Evolutionary conservation across 2,329 filamentous ascomycete species (phyloP), one percentile per base, ranked within the genome.

Genomic region (Trichoderma oligosporum): DNA sequence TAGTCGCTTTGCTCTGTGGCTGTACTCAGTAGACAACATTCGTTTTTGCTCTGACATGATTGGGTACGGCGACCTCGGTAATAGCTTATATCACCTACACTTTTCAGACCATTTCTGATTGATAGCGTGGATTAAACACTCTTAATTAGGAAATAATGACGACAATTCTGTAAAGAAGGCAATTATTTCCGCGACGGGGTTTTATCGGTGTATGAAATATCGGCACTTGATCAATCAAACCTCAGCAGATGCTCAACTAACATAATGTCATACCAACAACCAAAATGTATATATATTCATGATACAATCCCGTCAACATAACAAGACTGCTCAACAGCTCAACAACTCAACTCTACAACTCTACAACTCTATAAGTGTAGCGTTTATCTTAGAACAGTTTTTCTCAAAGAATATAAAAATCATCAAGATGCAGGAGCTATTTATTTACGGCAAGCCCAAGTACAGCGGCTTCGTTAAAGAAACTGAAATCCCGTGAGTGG

Each of bases 401-500:
- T 7, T 41, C 16, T 2, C 25, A 16, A 27, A 9, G 1, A n/a
- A 2, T 0, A 14, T 7, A 1, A 2, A 31, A 20, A 1, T 20
- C 16, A 20, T 22, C 24, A 31, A 41, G 11, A 51, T 51, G 47
- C 24, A 51, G 7, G 47, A 51, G 4, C 25, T 51, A 2, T 5
- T 51, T 11, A 41, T 51, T 24, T 51, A 51, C 8, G 35, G 47
- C 24, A 27, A 39, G 7, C 35, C 35, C 14, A 41, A 33, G 8
- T 49, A 49, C 14, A 20, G 16, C 18, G 47, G 47, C 16, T 51
- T 51, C 18, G 16, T 41, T 33, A 51, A 22, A 31, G 35, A 51
- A 38, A 20, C 47, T 29, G 16, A 51, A 20, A 41, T 51, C n/a
- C 47, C 47, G 47, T 51, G 25, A 41, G 47, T n/a, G 12, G 14